Evolutionary conservation across 352 stramenopile genomes (phyloP).

Genomic region (Pythium pyrilobum): DNA sequence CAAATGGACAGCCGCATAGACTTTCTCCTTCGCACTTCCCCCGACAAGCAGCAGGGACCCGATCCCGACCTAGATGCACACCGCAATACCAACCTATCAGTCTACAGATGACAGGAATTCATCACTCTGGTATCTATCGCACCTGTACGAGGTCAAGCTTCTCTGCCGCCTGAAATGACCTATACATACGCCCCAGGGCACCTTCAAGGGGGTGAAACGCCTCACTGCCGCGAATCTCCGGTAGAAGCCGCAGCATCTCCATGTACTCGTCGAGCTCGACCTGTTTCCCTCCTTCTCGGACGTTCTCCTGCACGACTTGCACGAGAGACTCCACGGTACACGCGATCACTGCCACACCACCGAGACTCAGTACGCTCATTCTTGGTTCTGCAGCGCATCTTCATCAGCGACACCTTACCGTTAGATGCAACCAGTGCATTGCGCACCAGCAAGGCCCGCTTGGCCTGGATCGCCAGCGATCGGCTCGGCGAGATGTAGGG

Average conservation of each 20-base stretch:
- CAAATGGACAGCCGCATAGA: slow-evolving; percentile 51
- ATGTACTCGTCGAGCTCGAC: slow-evolving; percentile 58
- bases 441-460: slow-evolving; percentile 54
- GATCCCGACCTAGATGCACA: slow-evolving; percentile 34
- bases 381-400: background rate
- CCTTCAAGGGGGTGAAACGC: slow-evolving; percentile 64
- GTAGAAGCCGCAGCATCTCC: slow-evolving; percentile 47
- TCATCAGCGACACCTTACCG: slow-evolving; percentile 5
- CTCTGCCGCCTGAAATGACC: slow-evolving; percentile 54
- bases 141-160: slow-evolving; percentile 57
- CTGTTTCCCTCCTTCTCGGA: slow-evolving; percentile 4
- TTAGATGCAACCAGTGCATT: slow-evolving; percentile 72
- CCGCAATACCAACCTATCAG: background rate
- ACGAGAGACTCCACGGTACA: slow-evolving; percentile 37
- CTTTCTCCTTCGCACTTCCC: slow-evolving; percentile 48
- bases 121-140: too few relatives aligned
- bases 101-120: too few relatives aligned
- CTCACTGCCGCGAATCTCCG: slow-evolving; percentile 45
- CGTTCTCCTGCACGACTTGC: slow-evolving; percentile 30
- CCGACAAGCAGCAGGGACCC: slow-evolving; percentile 48
- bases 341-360: slow-evolving; percentile 23
- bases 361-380: background rate
- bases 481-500: slow-evolving; percentile 53
- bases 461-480: slow-evolving; percentile 64
- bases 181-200: slow-evolving; percentile 57